A percentile compares a stretch with the other conserved stretches of the same genome.
phyloP scores from a whole-genome alignment of 2,329 filamentous ascomycete species.

The Didymella sp. region DNA sequence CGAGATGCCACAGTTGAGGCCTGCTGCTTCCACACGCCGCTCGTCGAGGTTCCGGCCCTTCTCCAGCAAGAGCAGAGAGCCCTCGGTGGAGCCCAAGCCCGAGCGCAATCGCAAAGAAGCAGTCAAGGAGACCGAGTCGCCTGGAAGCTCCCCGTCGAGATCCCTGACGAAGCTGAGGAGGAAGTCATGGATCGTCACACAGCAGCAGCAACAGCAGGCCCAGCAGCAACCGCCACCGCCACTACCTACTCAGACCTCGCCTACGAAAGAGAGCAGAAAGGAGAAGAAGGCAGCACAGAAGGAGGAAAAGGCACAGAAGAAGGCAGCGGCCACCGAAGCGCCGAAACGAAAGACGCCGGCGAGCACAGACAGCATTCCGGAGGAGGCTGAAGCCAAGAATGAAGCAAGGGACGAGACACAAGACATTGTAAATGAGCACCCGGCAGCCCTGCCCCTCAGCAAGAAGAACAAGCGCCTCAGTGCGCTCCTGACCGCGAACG shows the following conservation, averaged over 20 bases:
- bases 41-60: constrained; percentile 47
- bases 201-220: constrained; percentile 29
- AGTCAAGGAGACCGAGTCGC: constrained; percentile 35
- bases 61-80: constrained; percentile 45
- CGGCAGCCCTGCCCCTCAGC: constrained; percentile 31
- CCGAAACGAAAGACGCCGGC: constrained; percentile 38
- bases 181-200: constrained; percentile 46
- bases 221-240: constrained; percentile 10
- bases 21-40: constrained; percentile 43
- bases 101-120: constrained; percentile 37
- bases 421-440: constrained; percentile 28
- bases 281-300: constrained; percentile 23
- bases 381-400: constrained; percentile 36
- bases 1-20: constrained; percentile 42
- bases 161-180: constrained; percentile 45
- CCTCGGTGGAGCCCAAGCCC: constrained; percentile 40
- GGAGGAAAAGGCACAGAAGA: constrained; percentile 28
- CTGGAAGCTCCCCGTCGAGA: constrained; percentile 38
- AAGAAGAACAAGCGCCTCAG: constrained; percentile 49
- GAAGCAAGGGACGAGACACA: constrained; percentile 26
- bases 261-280: constrained; percentile 23
- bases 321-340: constrained; percentile 23
- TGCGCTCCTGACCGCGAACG: constrained; percentile 39
- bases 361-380: constrained; percentile 39
- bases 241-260: constrained; percentile 21